phyloP scores from a whole-genome alignment of 331 rosid genomes.

The Quercus phellos region DNA sequence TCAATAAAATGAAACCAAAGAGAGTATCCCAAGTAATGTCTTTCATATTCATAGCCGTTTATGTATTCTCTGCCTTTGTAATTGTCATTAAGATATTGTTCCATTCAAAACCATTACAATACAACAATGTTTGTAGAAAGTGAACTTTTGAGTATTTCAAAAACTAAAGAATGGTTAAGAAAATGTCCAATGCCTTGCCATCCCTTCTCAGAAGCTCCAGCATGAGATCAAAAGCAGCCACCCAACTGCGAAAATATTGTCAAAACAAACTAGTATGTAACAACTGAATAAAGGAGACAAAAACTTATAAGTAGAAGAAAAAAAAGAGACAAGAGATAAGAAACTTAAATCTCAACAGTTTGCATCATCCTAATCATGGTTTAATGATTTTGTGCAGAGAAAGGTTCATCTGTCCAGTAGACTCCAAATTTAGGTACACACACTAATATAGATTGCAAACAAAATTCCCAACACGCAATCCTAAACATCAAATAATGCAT shows the following conservation, averaged over 20 bases:
- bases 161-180: constrained; percentile 8
- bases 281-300: background rate
- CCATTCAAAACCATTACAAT: background rate
- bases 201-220: constrained; percentile 13
- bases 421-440: background rate
- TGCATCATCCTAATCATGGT: background rate
- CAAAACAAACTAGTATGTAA: background rate
- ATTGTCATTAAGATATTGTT: constrained; percentile 12
- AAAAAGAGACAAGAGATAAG: background rate
- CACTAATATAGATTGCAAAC: too few species aligned
- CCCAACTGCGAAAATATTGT: constrained; percentile 61
- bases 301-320: background rate
- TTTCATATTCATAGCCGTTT: background rate
- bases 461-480: too few species aligned
- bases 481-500: background rate
- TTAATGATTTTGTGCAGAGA: background rate
- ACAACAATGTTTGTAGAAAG: background rate
- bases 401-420: background rate
- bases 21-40: background rate
- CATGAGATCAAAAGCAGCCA: constrained; percentile 47
- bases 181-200: background rate
- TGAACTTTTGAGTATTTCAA: constrained; percentile 18
- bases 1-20: background rate
- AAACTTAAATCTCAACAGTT: background rate
- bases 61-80: background rate